Base-by-base conservation (phyloP, 495 filamentous ascomycete species). In the Xeromyces bisporus region DNA sequence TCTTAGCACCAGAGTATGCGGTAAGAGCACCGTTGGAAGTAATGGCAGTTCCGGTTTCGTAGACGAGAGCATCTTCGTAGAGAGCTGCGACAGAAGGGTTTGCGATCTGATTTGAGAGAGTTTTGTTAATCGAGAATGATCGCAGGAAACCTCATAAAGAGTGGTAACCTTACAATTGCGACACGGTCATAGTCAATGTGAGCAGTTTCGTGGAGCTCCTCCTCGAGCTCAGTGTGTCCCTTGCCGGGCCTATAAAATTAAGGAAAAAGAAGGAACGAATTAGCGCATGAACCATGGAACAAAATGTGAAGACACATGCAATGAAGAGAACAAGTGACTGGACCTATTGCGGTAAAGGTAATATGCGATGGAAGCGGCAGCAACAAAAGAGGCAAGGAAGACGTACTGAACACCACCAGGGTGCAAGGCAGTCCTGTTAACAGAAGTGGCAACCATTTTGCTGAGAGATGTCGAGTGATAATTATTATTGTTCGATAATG, bases 151-250 rank as follows among this genome's bases (percentile, higher is more conserved):
- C 43, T 40, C 33, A 21, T 20, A 21, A 21, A 23, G 25, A 29
- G 18, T 24, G 10, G 25, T 9, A 15, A 24, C 14, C 77, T 50
- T 66, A 93, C 86, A 66, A 97, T 97, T 35, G 91, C 80, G 44
- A 97, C 89, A 44, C 91, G 79, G 60, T 94, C 81, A 53, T 96
- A 97, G 73, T 97, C 89, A 60, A 97, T 96, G 69, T 96, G 85
- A 43, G 89, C 91, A 55, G 81, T 85, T 60, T 96, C 84, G 56
- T 96, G 87, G 25, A 97, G 76, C 55, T 93, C 84, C 65, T 94
- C 85, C 61, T 96, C 85, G 33, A 94, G 71, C 55, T 94, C 87
- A 18, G 86, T 93, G 71, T 93, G 86, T 48, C 89, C 77, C 44
- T 65, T 64, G 53, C 77, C 66, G 21, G 85, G 80, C 51, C 84